These are phyloP conservation scores for Hydrangea macrophylla DNA, from an alignment of 148 eudicot genomes.

Conservation along the genomic window DNA sequence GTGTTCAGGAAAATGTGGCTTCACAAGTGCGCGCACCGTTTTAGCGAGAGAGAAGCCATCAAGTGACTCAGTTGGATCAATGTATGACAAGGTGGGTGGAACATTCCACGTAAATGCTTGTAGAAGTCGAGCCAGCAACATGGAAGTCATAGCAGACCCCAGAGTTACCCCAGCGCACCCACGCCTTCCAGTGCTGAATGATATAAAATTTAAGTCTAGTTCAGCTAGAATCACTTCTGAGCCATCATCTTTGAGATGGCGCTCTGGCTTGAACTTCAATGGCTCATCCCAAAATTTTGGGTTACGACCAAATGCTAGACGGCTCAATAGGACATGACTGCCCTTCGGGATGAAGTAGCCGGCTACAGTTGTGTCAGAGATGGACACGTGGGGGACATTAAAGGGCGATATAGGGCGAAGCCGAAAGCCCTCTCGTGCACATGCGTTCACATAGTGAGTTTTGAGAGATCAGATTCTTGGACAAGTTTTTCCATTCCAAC, in stretches of 20 bases:
- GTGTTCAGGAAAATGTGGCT: background rate
- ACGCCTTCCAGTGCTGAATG: slow-evolving; percentile 14
- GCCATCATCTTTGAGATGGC: slow-evolving; percentile 5
- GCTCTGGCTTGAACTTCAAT: slow-evolving; percentile 1
- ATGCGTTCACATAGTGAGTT: slow-evolving; percentile 12
- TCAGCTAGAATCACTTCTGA: background rate
- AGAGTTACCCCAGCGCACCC: slow-evolving; percentile 6
- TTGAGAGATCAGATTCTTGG: slow-evolving; percentile 13
- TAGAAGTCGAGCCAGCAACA: slow-evolving; percentile 12
- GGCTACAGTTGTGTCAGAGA: background rate
- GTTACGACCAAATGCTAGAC: background rate
- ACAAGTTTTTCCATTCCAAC: slow-evolving; percentile 9
- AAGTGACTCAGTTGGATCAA: background rate
- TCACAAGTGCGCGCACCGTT: background rate
- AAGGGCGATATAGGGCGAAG: slow-evolving; percentile 10
- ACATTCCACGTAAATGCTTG: slow-evolving; percentile 11
- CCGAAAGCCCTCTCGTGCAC: slow-evolving; percentile 3
- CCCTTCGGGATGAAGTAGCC: slow-evolving; percentile 15
- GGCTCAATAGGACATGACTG: slow-evolving; percentile 5
- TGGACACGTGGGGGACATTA: slow-evolving; percentile 9
- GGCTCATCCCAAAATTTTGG: slow-evolving; percentile 14
- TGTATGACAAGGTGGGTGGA: background rate
- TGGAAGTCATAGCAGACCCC: background rate
- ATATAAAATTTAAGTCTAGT: background rate
- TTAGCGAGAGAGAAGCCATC: background rate